Evolutionary conservation across 225 moss, liverwort and hornwort species (phyloP), one percentile per base, ranked within the genome.

Genomic region (Lunularia cruciata): DNA sequence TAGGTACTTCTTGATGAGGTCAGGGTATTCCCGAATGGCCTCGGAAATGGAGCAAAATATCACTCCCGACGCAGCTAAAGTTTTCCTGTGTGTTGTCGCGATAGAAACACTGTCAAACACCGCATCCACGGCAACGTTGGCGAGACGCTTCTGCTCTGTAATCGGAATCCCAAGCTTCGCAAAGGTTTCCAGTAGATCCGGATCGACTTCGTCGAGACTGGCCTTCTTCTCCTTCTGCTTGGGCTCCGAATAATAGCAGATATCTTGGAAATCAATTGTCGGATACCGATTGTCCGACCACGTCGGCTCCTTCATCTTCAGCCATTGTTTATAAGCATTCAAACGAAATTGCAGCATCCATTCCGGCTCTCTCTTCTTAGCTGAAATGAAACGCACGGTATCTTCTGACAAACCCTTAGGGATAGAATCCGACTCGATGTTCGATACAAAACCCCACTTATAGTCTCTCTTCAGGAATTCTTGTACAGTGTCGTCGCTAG

Each of bases 341-440:
- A 96, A 74, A n/a, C 92, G 92, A 60, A 96, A 96, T 31, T 89
- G 77, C 67, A 96, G 60, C 92, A 96, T 92, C 96, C 96, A 96
- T 39, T 90, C 90, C 0, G 96, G 96, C 56, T 96, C 92, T 61
- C 87, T 81, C 80, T 96, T 96, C 86, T 92, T 90, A 5, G 92
- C 96, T 3, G 92, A 92, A 32, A 96, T 96, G 26, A 96, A 72
- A 15, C 92, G 83, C 22, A 96, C 80, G 0, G 90, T 90, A 27
- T 96, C 90, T 63, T 92, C 90, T 13, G 92, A 90, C 68, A 96
- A 78, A 35, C 96, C 96, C 76, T 96, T 96, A 32, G 96, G 83
- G 23, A 96, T 90, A n/a, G 96, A 89, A 16, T 90, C 96, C 4
- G 92, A 92, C 77, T 90, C 90, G 13, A 96, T 90, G 48, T 92